A percentile compares a stretch with the other conserved stretches of the same genome.
Conservation (phyloP, 2,329 filamentous ascomycete species). For the Diplocarpon rosae region DNA sequence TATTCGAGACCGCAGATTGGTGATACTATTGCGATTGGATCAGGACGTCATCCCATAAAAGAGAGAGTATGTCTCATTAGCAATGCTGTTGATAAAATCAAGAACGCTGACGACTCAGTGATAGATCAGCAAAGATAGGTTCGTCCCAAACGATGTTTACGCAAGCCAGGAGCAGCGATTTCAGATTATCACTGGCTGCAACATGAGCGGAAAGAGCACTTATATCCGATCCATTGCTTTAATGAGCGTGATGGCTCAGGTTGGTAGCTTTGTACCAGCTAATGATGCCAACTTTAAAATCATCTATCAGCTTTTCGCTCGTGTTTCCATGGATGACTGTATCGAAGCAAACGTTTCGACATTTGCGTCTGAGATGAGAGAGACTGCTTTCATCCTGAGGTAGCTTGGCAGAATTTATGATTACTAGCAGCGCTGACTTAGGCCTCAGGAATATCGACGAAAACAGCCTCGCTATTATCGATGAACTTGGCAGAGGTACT, state of each 20-base stretch:
- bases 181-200: constrained; percentile 89
- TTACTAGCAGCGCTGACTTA: not conserved
- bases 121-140: constrained; percentile 52
- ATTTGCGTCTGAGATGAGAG: constrained; percentile 90
- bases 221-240: constrained; percentile 82
- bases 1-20: constrained; percentile 54
- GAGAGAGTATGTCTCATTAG: constrained; percentile 41
- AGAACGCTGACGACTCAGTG: not conserved
- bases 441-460: constrained; percentile 57
- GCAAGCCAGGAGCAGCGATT: constrained; percentile 71
- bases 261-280: constrained; percentile 84
- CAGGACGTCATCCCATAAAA: constrained; percentile 56
- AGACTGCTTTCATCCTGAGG: constrained; percentile 84
- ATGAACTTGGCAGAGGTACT: constrained; percentile 86
- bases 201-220: constrained; percentile 97
- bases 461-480: constrained; percentile 71
- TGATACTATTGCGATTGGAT: constrained; percentile 52
- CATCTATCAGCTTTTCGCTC: constrained; percentile 72
- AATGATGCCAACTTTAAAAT: constrained; percentile 74
- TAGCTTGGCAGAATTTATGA: constrained; percentile 14
- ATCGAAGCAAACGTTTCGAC: constrained; percentile 88
- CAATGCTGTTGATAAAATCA: too few relatives aligned
- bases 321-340: constrained; percentile 76
- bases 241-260: constrained; percentile 84
- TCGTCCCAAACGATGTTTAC: constrained; percentile 85